These are phyloP conservation scores for Aspergillus nomiae DNA, from an alignment of 2,329 filamentous ascomycete genomes.

Conservation along the genomic window DNA sequence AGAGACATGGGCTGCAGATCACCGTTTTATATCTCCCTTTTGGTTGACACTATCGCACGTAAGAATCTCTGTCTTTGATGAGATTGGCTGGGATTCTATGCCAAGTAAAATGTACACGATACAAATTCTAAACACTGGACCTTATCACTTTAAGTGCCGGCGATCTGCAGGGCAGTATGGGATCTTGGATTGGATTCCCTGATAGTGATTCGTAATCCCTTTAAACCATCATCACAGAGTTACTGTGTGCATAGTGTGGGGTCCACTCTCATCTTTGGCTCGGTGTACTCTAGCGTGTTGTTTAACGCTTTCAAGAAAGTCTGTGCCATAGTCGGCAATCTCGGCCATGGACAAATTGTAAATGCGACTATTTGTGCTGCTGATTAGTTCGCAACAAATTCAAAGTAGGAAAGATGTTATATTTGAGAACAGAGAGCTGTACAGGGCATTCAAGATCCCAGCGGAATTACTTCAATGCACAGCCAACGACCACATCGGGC, in stretches of 20 bases:
- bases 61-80: too few relatives aligned
- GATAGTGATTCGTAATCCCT: neutral
- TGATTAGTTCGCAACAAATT: too few relatives aligned
- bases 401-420: too few relatives aligned
- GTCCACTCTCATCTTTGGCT: neutral
- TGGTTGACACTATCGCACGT: neutral
- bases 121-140: neutral
- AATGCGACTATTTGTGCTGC: too few relatives aligned
- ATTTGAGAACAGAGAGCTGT: neutral
- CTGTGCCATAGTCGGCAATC: neutral
- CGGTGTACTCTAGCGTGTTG: neutral
- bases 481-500: neutral
- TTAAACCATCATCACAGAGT: neutral
- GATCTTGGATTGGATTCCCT: neutral
- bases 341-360: neutral
- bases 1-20: neutral
- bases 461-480: neutral
- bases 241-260: neutral
- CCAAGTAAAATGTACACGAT: neutral
- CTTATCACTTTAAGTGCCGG: neutral
- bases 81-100: neutral
- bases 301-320: neutral
- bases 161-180: neutral
- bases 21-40: neutral
- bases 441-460: neutral